Evolutionary conservation across 164 flowering plant genomes (phyloP).

Genomic region (Stephania cephalantha): DNA sequence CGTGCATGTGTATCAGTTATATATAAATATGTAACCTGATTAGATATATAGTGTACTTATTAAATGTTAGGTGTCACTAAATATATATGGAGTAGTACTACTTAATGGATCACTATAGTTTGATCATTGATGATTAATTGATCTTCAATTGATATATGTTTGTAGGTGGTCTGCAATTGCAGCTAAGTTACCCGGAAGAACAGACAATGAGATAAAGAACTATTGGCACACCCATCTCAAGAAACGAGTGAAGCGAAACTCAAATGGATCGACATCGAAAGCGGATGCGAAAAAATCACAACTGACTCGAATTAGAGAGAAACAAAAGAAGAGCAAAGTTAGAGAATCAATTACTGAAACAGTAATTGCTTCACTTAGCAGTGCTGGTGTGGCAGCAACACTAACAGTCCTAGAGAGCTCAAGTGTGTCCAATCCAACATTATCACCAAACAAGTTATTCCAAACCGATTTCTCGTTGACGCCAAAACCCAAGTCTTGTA

Average conservation of each 20-base stretch:
- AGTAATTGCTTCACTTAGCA: neutral
- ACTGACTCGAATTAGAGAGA: neutral
- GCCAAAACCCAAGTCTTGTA: neutral
- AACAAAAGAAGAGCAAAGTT: neutral
- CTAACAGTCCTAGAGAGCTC: constrained; percentile 8
- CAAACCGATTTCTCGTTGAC: neutral
- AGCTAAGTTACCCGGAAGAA: constrained; percentile 10
- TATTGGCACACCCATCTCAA: constrained; percentile 12
- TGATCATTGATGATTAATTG: no score
- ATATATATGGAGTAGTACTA: no score
- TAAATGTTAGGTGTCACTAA: no score
- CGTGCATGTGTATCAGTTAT: no score
- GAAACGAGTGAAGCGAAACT: neutral
- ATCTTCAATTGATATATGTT: neutral
- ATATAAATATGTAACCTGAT: no score
- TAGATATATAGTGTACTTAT: no score
- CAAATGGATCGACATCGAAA: neutral
- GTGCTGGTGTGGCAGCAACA: neutral
- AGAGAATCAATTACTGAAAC: neutral
- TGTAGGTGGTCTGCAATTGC: constrained; percentile 12
- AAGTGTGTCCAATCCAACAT: neutral
- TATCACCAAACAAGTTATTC: neutral
- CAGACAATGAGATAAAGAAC: constrained; percentile 9
- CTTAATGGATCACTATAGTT: no score
- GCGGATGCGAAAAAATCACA: neutral